Conservation (phyloP, 331 rosid species). For the Rosa hybrid region DNA sequence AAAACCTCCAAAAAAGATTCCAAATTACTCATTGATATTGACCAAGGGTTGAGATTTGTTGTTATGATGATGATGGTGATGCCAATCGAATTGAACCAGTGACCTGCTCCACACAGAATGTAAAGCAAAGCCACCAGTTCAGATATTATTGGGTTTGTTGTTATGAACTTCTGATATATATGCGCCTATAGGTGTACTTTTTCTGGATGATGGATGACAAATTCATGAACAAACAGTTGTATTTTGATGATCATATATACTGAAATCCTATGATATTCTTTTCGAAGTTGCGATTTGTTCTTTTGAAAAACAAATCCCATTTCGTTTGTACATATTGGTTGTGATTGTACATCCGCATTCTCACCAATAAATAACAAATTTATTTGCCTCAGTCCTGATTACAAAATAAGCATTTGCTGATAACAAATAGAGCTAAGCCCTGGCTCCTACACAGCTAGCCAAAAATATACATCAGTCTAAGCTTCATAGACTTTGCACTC, state of each 20-base stretch:
- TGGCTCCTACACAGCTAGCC: constrained; percentile 23
- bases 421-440: constrained; percentile 15
- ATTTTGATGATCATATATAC: too few relatives aligned
- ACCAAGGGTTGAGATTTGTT: too few relatives aligned
- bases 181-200: too few relatives aligned
- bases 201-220: too few relatives aligned
- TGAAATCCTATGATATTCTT: not conserved
- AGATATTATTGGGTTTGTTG: too few relatives aligned
- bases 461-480: constrained; percentile 17
- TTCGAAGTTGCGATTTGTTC: not conserved
- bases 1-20: too few relatives aligned
- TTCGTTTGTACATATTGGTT: not conserved
- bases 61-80: too few relatives aligned
- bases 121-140: not conserved
- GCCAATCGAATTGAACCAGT: not conserved
- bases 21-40: too few relatives aligned
- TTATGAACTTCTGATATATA: too few relatives aligned
- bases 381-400: constrained; percentile 14
- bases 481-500: constrained; percentile 97
- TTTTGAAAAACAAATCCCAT: not conserved
- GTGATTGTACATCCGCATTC: not conserved
- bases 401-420: constrained; percentile 27
- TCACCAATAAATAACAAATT: not conserved
- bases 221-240: too few relatives aligned
- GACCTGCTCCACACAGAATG: not conserved